Conservation (phyloP, 768 basidiomycete genomes). For the Suillus cothurnatus region DNA sequence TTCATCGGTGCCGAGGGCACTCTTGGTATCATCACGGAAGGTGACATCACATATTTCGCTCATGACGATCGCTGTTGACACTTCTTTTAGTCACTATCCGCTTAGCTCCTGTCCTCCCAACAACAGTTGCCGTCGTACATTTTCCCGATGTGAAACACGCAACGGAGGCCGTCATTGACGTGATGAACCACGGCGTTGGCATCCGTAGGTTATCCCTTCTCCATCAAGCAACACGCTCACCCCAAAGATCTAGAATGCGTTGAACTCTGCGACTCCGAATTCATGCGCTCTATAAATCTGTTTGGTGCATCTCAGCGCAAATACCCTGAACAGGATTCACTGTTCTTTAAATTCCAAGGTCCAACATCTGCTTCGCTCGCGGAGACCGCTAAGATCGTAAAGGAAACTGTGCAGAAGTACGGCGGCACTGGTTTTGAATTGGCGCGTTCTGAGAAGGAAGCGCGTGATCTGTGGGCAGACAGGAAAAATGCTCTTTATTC, state of each 20-base stretch:
- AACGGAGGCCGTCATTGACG: constrained; percentile 71
- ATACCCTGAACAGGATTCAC: constrained; percentile 65
- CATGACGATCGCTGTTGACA: neutral
- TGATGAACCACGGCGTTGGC: constrained; percentile 70
- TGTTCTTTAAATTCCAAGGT: constrained; percentile 91
- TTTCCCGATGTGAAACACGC: constrained; percentile 79
- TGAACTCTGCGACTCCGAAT: constrained; percentile 75
- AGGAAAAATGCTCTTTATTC: constrained; percentile 67
- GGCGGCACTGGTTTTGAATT: constrained; percentile 70
- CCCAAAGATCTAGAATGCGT: constrained; percentile 62
- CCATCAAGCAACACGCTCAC: neutral
- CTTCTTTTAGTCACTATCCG: constrained; percentile 70
- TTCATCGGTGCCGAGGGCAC: constrained; percentile 87
- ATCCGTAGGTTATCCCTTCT: constrained; percentile 57
- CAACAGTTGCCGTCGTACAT: constrained; percentile 79
- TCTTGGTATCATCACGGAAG: constrained; percentile 88
- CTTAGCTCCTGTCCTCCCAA: constrained; percentile 79
- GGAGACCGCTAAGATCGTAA: constrained; percentile 62
- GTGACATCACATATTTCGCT: constrained; percentile 31
- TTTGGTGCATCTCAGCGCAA: constrained; percentile 53
- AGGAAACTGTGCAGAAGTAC: constrained; percentile 59
- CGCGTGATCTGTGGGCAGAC: constrained; percentile 71
- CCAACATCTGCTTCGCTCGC: constrained; percentile 57
- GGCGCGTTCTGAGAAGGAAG: constrained; percentile 64
- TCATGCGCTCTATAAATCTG: constrained; percentile 64